Evolutionary conservation across 176 grass and related monocot genomes (phyloP).

Genomic region (Oryza glumipatula): DNA sequence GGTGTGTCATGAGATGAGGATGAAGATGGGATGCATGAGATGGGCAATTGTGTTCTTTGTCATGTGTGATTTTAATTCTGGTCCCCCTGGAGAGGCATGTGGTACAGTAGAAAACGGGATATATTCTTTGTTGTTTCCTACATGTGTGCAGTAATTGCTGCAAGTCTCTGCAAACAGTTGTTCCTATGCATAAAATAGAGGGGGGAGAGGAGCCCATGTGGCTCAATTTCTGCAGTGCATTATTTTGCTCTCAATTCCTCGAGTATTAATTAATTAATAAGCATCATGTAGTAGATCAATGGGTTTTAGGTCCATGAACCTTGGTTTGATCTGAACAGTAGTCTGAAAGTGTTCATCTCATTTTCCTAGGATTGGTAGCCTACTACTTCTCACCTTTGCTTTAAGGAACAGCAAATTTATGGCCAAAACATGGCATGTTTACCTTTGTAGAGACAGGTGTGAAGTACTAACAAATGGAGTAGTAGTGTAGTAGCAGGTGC

Average conservation of each 20-base stretch:
- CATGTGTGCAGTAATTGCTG: conserved; percentile 33
- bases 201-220: conserved; percentile 17
- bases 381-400: not conserved
- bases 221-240: conserved; percentile 6
- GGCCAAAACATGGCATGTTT: conserved; percentile 34
- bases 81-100: conserved; percentile 43
- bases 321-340: not conserved
- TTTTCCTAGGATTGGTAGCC: conserved; percentile 19
- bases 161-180: conserved; percentile 10
- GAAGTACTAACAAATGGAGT: conserved; percentile 3
- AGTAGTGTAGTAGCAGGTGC: not conserved
- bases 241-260: not conserved
- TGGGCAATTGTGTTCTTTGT: not conserved
- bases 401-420: conserved; percentile 17
- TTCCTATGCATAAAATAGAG: conserved; percentile 33
- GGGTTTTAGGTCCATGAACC: conserved; percentile 2
- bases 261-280: conserved; percentile 1
- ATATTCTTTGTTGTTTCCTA: conserved; percentile 30
- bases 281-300: not conserved
- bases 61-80: conserved; percentile 37
- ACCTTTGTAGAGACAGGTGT: conserved; percentile 21
- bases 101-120: conserved; percentile 31
- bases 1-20: not conserved
- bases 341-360: conserved; percentile 31
- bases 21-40: not conserved